A percentile compares a stretch with the other conserved stretches of the same genome.
phyloP scores from a whole-genome alignment of 2,329 filamentous ascomycete genomes.

The Zymoseptoria crescenta region DNA sequence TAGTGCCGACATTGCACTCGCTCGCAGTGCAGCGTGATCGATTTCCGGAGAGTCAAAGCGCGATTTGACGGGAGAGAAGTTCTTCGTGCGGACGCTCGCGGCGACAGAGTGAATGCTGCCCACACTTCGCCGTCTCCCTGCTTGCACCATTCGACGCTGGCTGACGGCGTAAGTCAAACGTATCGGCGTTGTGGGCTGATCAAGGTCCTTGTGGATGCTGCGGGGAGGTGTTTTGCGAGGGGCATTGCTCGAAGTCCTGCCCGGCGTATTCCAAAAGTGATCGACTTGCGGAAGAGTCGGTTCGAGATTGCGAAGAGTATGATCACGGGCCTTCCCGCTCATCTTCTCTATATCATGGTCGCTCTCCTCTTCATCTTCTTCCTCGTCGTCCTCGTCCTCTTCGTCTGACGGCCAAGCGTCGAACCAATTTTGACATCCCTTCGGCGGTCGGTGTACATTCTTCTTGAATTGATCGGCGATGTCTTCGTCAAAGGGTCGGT shows the following conservation, averaged over 20 bases:
- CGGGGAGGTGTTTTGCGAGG: neutral
- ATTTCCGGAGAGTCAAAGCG: neutral
- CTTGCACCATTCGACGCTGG: neutral
- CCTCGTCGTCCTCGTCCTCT: conserved; percentile 15
- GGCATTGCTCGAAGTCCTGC: neutral
- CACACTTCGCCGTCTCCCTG: neutral
- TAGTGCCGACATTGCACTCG: neutral
- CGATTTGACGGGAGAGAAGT: neutral
- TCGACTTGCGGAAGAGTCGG: neutral
- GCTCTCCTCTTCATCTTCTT: conserved; percentile 15
- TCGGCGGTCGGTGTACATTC: conserved; percentile 40
- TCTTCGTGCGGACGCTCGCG: neutral
- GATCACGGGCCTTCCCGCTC: neutral
- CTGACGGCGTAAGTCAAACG: neutral
- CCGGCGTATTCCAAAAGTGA: neutral
- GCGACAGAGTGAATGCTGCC: neutral
- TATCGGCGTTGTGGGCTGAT: neutral
- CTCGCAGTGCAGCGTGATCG: neutral
- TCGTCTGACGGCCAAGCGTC: conserved; percentile 32
- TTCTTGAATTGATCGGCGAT: conserved; percentile 41
- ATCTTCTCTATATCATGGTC: conserved; percentile 9
- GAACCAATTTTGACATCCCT: conserved; percentile 45
- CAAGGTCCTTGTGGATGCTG: neutral
- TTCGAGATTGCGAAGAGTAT: neutral
- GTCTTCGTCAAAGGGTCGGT: conserved; percentile 28